These are phyloP conservation scores for Lactarius quietus DNA, from an alignment of 768 basidiomycete species.

Conservation along the genomic window DNA sequence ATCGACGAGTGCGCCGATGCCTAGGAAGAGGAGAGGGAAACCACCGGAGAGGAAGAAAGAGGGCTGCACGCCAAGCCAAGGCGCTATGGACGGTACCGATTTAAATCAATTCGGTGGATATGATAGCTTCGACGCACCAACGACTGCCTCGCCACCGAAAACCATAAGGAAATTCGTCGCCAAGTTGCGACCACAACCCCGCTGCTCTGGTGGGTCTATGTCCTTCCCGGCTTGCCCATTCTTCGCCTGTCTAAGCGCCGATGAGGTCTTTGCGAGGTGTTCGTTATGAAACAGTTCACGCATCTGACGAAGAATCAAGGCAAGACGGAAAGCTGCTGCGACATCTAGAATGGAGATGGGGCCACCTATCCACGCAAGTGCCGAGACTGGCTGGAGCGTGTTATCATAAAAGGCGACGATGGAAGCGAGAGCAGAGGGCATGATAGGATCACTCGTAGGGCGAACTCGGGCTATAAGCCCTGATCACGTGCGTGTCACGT, in stretches of 20 bases:
- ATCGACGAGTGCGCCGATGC: conserved; percentile 16
- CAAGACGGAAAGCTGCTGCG: conserved; percentile 23
- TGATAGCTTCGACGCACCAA: conserved; percentile 17
- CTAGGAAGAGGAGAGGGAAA: conserved; percentile 15
- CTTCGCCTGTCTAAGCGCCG: neutral
- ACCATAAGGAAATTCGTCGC: conserved; percentile 24
- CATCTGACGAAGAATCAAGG: conserved; percentile 24
- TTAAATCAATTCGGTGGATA: neutral
- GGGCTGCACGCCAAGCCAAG: conserved; percentile 25
- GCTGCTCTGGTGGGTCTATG: conserved; percentile 7
- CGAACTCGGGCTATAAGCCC: neutral
- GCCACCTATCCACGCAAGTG: conserved; percentile 21
- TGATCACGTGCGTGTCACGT: neutral
- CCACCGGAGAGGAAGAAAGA: conserved; percentile 20
- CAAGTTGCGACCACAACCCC: conserved; percentile 22
- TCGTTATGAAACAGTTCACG: conserved; percentile 15
- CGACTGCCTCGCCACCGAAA: conserved; percentile 26
- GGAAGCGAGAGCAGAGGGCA: conserved; percentile 20
- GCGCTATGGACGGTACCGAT: conserved; percentile 2
- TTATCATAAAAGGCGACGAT: conserved; percentile 24
- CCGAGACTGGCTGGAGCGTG: conserved; percentile 20
- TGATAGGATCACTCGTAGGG: neutral
- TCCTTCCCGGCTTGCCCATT: neutral
- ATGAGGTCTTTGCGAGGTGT: conserved; percentile 8
- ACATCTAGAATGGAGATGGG: conserved; percentile 22